phyloP scores from a whole-genome alignment of 495 filamentous ascomycete species.

The Aspergillus kassunensis region DNA sequence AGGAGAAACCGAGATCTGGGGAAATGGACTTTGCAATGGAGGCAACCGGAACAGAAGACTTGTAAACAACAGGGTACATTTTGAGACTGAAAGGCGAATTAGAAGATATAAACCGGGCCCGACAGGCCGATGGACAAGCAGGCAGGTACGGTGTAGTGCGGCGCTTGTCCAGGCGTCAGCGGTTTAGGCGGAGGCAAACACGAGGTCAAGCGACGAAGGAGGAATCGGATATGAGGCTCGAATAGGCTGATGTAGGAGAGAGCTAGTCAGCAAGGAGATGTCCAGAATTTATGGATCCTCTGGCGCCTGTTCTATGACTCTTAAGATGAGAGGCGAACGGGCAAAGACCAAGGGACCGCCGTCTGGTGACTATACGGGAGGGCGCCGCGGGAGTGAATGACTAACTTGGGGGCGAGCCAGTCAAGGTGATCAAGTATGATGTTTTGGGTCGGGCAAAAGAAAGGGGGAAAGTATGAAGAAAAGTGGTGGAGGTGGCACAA shows the following conservation, averaged over 20 bases:
- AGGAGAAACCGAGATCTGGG: conserved; percentile 22
- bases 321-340: conserved; percentile 8
- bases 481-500: conserved; percentile 8
- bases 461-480: conserved; percentile 1
- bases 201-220: conserved; percentile 4
- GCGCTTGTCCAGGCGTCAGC: conserved; percentile 27
- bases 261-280: conserved; percentile 21
- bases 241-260: conserved; percentile 15
- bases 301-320: conserved; percentile 23
- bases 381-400: conserved; percentile 17
- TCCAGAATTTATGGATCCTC: conserved; percentile 12
- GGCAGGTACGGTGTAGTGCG: conserved; percentile 15
- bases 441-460: conserved; percentile 12
- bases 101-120: conserved; percentile 20
- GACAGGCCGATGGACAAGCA: conserved; percentile 27
- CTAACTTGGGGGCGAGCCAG: conserved; percentile 17
- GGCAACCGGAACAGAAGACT: conserved; percentile 29
- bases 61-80: conserved; percentile 31
- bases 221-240: conserved; percentile 9
- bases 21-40: conserved; percentile 24
- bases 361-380: conserved; percentile 22
- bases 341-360: conserved; percentile 9
- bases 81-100: conserved; percentile 20
- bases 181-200: conserved; percentile 13
- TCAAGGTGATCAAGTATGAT: conserved; percentile 2